A percentile compares a stretch with the other conserved stretches of the same genome.
Evolutionary conservation across 768 basidiomycete species (phyloP).

Genomic region (Sporobolomyces roseus): DNA sequence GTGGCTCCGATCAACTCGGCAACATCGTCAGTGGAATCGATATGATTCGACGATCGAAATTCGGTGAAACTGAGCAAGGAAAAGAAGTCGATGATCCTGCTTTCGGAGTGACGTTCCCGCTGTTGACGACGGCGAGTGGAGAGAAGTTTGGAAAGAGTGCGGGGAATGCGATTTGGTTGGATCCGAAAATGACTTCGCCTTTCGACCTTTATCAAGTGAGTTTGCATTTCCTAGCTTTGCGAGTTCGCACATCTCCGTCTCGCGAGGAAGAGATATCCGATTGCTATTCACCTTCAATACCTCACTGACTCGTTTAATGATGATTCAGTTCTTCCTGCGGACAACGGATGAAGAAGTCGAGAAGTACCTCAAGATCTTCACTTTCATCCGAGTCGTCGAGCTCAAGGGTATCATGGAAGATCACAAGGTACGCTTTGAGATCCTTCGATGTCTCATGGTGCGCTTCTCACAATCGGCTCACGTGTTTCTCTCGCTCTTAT

Average conservation of each 20-base stretch:
- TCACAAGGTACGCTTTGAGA: conserved; percentile 57
- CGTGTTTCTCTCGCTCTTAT: background rate
- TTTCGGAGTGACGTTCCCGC: conserved; percentile 87
- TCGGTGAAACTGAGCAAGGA: conserved; percentile 6
- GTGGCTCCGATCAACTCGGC: conserved; percentile 98
- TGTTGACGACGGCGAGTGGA: conserved; percentile 80
- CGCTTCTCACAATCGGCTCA: too few species aligned
- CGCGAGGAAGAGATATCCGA: too few species aligned
- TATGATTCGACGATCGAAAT: conserved; percentile 65
- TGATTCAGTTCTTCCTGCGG: conserved; percentile 76
- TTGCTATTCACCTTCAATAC: too few species aligned
- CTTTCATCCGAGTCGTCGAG: conserved; percentile 61
- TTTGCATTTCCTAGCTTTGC: too few species aligned
- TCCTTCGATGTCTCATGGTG: background rate
- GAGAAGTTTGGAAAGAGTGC: conserved; percentile 97
- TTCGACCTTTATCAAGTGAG: conserved; percentile 91
- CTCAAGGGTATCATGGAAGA: conserved; percentile 59
- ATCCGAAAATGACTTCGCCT: conserved; percentile 69
- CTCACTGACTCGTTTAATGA: too few species aligned
- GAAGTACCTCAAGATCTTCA: conserved; percentile 75
- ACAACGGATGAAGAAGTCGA: conserved; percentile 74
- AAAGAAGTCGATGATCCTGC: conserved; percentile 49
- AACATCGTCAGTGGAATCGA: conserved; percentile 93
- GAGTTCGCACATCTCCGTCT: too few species aligned
- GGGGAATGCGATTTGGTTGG: conserved; percentile 91